Evolutionary conservation across 345 rosid species (phyloP).

Genomic region (Acer campestre): DNA sequence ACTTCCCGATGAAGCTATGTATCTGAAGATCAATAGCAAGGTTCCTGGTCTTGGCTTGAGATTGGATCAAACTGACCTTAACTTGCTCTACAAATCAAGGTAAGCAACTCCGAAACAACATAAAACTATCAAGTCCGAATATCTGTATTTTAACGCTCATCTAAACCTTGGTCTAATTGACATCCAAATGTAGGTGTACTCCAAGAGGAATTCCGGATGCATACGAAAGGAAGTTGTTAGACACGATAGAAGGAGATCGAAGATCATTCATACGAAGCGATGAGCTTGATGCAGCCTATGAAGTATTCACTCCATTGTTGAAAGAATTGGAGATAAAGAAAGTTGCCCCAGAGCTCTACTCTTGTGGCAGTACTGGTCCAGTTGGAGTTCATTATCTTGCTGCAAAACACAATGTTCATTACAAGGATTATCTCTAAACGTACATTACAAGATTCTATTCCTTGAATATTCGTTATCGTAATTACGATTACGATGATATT

Average conservation of each 20-base stretch:
- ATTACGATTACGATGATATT: too few species aligned
- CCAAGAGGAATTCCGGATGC: constrained; percentile 46
- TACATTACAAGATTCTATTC: too few species aligned
- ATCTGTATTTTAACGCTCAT: neutral
- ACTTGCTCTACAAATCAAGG: constrained; percentile 48
- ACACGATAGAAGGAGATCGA: constrained; percentile 48
- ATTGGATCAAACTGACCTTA: constrained; percentile 51
- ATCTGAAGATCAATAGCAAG: constrained; percentile 58
- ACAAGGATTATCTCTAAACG: constrained; percentile 32
- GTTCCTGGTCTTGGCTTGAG: constrained; percentile 59
- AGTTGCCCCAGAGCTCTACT: constrained; percentile 49
- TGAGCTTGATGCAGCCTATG: constrained; percentile 61
- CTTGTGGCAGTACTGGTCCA: constrained; percentile 51
- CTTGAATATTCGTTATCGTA: too few species aligned
- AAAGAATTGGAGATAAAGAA: constrained; percentile 41
- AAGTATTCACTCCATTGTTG: constrained; percentile 48
- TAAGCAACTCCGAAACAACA: constrained; percentile 7
- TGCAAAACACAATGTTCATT: constrained; percentile 45
- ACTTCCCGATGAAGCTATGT: constrained; percentile 58
- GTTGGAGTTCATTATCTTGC: constrained; percentile 56
- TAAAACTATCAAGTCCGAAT: neutral
- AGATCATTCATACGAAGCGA: constrained; percentile 51
- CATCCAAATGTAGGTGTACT: constrained; percentile 27
- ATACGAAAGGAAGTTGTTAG: constrained; percentile 53
- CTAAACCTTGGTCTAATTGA: neutral